These are phyloP conservation scores for Kuraishia capsulata DNA, from an alignment of 805 yeast genomes.

Conservation along the genomic window DNA sequence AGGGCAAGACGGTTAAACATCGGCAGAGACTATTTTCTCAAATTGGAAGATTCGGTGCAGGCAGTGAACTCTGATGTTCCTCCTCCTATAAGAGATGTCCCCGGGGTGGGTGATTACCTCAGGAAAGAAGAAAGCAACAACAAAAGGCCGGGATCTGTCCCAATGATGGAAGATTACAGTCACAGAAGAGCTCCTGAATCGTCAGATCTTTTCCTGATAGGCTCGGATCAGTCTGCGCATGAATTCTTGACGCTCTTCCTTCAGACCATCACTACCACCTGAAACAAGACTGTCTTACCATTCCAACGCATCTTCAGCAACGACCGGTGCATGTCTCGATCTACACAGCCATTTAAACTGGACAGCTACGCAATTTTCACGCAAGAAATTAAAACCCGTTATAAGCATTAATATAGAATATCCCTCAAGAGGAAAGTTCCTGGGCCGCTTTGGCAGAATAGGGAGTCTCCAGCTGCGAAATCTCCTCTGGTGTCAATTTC, in stretches of 20 bases:
- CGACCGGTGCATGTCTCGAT: no score
- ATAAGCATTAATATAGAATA: no score
- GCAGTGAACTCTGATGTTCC: conserved; percentile 4
- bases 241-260: background rate
- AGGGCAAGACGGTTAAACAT: conserved; percentile 5
- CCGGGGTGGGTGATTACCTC: background rate
- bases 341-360: no score
- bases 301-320: no score
- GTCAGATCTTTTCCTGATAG: background rate
- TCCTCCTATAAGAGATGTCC: conserved; percentile 3
- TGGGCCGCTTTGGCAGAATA: conserved; percentile 11
- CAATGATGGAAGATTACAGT: no score
- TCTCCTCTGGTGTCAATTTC: conserved; percentile 27
- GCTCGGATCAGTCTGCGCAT: background rate
- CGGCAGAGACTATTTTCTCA: conserved; percentile 3
- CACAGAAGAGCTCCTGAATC: background rate
- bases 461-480: conserved; percentile 27
- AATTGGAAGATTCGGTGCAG: conserved; percentile 6
- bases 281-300: background rate
- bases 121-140: background rate
- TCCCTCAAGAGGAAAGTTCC: no score
- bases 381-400: no score
- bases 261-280: background rate
- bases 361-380: no score
- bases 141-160: background rate